Evolutionary conservation across 2,329 filamentous ascomycete genomes (phyloP).

Genomic region (Calonectria henricotiae): DNA sequence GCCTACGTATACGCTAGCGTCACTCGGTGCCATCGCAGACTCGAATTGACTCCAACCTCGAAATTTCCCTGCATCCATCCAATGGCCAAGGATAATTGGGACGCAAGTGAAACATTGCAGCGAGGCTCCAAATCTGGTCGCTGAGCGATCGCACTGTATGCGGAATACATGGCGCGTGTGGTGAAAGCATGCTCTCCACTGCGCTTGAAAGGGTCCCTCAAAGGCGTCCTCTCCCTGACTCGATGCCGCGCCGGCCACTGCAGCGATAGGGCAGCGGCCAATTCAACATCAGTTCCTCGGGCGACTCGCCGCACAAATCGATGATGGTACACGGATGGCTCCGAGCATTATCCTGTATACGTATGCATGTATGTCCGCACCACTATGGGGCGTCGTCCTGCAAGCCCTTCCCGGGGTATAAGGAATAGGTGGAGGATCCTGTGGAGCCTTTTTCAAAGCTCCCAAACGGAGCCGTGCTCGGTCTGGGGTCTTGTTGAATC

Average conservation of each 20-base stretch:
- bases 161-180: constrained; percentile 22
- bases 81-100: constrained; percentile 12
- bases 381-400: constrained; percentile 42
- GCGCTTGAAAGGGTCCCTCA: constrained; percentile 15
- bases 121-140: constrained; percentile 5
- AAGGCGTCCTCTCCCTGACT: constrained; percentile 28
- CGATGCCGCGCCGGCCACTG: constrained; percentile 18
- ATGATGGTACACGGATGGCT: constrained; percentile 1
- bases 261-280: not conserved
- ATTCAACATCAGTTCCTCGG: constrained; percentile 13
- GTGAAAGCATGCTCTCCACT: constrained; percentile 28
- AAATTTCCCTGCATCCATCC: not conserved
- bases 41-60: constrained; percentile 5
- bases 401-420: constrained; percentile 49
- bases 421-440: constrained; percentile 47
- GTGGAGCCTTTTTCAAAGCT: constrained; percentile 41
- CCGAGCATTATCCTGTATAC: constrained; percentile 21
- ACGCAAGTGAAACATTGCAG: constrained; percentile 19
- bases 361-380: constrained; percentile 21
- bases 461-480: constrained; percentile 38
- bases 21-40: constrained; percentile 8
- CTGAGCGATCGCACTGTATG: constrained; percentile 27
- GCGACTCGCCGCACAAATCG: constrained; percentile 13
- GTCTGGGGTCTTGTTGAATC: constrained; percentile 34
- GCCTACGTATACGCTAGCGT: constrained; percentile 20